Conservation (phyloP, 805 yeast genomes). For the Wickerhamiella dianesei region DNA sequence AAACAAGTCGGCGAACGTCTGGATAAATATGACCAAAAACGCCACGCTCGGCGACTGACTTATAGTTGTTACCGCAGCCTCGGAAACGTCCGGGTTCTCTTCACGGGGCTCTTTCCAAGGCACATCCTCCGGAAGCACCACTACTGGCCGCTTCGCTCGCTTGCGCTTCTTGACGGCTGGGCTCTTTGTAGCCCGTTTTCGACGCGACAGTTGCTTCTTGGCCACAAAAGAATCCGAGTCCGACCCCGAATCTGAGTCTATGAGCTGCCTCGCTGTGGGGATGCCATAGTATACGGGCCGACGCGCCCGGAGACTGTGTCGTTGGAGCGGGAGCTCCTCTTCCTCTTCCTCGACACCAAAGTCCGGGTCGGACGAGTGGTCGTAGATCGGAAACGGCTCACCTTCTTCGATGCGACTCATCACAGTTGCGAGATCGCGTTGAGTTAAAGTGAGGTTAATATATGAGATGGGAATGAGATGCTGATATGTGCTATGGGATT, state of each 20-base stretch:
- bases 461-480: no score
- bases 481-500: no score
- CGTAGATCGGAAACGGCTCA: neutral
- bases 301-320: constrained; percentile 1
- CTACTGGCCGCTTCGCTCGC: constrained; percentile 8
- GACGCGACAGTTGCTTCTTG: neutral
- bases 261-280: neutral
- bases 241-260: neutral
- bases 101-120: constrained; percentile 17
- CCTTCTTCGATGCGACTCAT: no score
- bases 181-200: neutral
- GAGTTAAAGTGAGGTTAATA: no score
- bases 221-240: neutral
- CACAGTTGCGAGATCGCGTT: no score
- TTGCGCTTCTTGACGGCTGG: constrained; percentile 1
- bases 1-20: constrained; percentile 18
- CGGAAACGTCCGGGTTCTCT: constrained; percentile 19
- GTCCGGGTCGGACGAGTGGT: constrained; percentile 2
- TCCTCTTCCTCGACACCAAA: neutral
- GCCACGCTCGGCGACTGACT: constrained; percentile 21
- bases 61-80: constrained; percentile 3
- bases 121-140: constrained; percentile 23
- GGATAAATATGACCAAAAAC: constrained; percentile 16
- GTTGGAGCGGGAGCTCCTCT: neutral
- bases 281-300: neutral